Percentiles rank a stretch among this genome's conserved stretches.
These are phyloP conservation scores for Penicillium silybi DNA, from an alignment of 495 filamentous ascomycete species.

Conservation along the genomic window DNA sequence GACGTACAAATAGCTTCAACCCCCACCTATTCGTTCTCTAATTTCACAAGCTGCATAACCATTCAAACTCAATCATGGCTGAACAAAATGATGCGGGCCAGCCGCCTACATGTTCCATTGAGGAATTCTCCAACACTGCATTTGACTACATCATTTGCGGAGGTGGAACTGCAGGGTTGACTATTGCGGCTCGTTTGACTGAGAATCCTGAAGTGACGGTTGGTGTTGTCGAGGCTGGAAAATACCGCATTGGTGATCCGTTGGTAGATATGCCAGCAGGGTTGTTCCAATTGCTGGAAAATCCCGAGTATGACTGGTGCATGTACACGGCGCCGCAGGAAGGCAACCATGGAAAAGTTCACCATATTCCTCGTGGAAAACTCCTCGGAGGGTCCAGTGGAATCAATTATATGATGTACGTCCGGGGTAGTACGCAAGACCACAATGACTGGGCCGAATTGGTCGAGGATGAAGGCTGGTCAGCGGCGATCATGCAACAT, in stretches of 20 bases:
- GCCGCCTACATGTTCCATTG: conserved; percentile 10
- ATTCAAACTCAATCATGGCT: background rate
- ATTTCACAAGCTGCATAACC: background rate
- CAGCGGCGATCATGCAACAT: conserved; percentile 30
- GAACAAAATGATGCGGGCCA: background rate
- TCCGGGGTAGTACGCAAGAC: conserved; percentile 30
- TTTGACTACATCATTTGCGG: conserved; percentile 40
- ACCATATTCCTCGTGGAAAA: conserved; percentile 46
- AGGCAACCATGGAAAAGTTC: conserved; percentile 16
- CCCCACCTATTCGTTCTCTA: background rate
- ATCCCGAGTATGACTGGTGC: conserved; percentile 56
- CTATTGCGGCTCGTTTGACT: conserved; percentile 45
- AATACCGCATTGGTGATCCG: conserved; percentile 43
- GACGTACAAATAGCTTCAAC: background rate
- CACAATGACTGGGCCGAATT: conserved; percentile 48
- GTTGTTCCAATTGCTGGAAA: conserved; percentile 40
- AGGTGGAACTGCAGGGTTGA: conserved; percentile 47
- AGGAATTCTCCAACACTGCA: conserved; percentile 11
- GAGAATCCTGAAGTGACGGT: conserved; percentile 43
- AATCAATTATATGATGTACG: conserved; percentile 45
- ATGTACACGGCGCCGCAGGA: conserved; percentile 50
- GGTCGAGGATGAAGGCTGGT: conserved; percentile 35
- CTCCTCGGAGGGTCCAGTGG: conserved; percentile 55
- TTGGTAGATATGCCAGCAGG: conserved; percentile 44
- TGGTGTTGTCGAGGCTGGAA: conserved; percentile 54